Percentiles rank a stretch among this genome's conserved stretches.
These are phyloP conservation scores for Penicillium lividum DNA, from an alignment of 495 filamentous ascomycete species.

Conservation along the genomic window DNA sequence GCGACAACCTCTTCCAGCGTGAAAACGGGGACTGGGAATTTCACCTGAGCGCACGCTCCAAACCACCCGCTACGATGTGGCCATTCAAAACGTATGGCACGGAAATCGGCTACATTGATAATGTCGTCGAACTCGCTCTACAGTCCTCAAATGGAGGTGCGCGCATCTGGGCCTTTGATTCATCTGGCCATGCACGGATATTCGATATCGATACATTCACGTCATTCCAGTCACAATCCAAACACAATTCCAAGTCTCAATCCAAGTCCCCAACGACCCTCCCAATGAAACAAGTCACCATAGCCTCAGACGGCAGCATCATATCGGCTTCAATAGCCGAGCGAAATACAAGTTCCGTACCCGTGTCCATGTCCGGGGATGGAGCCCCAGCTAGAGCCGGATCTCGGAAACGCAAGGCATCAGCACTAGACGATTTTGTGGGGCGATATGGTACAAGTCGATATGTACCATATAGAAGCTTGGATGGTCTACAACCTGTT, in stretches of 20 bases:
- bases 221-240: neutral
- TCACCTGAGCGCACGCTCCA: constrained; percentile 36
- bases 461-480: constrained; percentile 8
- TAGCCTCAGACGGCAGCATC: constrained; percentile 34
- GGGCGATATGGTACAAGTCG: constrained; percentile 29
- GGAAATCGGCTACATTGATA: constrained; percentile 40
- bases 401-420: constrained; percentile 36
- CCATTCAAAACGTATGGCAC: constrained; percentile 46
- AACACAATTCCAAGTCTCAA: too few species aligned
- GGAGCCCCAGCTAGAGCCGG: neutral
- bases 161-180: constrained; percentile 43
- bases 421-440: constrained; percentile 24
- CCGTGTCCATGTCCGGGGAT: neutral
- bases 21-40: constrained; percentile 47
- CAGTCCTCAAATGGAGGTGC: constrained; percentile 39
- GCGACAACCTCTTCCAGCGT: constrained; percentile 36
- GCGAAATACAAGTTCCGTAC: constrained; percentile 7
- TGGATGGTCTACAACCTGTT: constrained; percentile 12
- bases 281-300: constrained; percentile 27
- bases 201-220: constrained; percentile 43
- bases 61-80: constrained; percentile 42
- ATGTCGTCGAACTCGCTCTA: constrained; percentile 39
- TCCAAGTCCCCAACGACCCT: neutral
- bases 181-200: constrained; percentile 32
- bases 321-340: constrained; percentile 20